Base-by-base conservation (phyloP, 805 yeast genomes). In the Yamadazyma tumulicola region DNA sequence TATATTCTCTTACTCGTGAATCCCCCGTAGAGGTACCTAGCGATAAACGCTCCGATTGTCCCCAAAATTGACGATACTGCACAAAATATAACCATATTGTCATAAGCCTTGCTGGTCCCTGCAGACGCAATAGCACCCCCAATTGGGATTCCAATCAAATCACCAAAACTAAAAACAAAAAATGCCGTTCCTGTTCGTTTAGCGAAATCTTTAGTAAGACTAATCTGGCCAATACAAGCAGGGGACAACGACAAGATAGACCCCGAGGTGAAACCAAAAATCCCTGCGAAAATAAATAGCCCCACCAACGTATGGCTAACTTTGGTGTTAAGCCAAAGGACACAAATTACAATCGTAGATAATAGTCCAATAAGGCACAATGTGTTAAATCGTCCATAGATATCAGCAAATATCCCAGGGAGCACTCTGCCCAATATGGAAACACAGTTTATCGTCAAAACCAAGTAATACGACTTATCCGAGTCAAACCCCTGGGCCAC, bases 211-310 rank as follows among this genome's bases (percentile, higher is more conserved):
- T 46, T 45, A 6, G 57, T 52, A 27, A 45, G 38, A 35, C 54
- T 39, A 29, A 55, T 52, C 31, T 44, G 55, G n/a, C 57, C 56
- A 9, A 54, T 51, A 35, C 52, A 51, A 12, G 54, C 48, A 9
- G 57, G 60, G 6, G 52, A 33, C 19, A 51, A 42, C 12, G 54
- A 47, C 27, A 52, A 43, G 4, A 46, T 47, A 9, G 58, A 54
- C 7, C 59, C 62, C n/a, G 57, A 52, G 12, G 51, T 49, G 26
- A 54, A 55, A 13, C 61, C 62, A 41, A 48, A 55, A 7, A 39
- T 17, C 4, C 51, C 59, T 1, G 59, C 42, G 36, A 54, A 55
- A 4, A 50, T 42, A 34, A 40, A 52, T 12, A 57, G 35, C 19
- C 57, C 59, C 1, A 33, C 43, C 16, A 44, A 20, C 5, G 49